Percentiles rank a stretch among this genome's conserved stretches.
These are phyloP conservation scores for Chaetoceros tenuissimus DNA, from an alignment of 108 stramenopile genomes.

Conservation along the genomic window DNA sequence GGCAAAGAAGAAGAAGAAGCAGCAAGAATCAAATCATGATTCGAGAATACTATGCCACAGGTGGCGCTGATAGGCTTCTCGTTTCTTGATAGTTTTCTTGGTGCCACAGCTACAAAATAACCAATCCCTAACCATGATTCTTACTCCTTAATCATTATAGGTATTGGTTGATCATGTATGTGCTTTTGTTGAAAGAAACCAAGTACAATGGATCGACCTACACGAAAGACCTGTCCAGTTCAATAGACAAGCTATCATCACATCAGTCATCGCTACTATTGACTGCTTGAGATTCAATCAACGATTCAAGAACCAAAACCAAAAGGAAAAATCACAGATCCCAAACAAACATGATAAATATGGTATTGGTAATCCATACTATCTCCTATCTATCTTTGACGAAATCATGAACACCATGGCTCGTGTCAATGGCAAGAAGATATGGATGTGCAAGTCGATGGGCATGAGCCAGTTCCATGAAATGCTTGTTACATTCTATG, in stretches of 20 bases:
- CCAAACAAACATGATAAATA: neutral
- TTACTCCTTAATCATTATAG: too few species aligned
- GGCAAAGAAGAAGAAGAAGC: too few species aligned
- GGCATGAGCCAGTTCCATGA: constrained; percentile 25
- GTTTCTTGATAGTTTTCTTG: too few species aligned
- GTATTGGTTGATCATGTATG: constrained; percentile 32
- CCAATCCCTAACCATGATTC: too few species aligned
- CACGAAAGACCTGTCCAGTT: constrained; percentile 15
- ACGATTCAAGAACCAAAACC: too few species aligned
- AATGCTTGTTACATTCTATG: constrained; percentile 21
- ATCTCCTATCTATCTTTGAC: constrained; percentile 25
- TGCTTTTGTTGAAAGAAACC: constrained; percentile 31
- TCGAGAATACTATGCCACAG: too few species aligned
- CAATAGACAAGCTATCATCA: constrained; percentile 1
- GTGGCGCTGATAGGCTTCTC: too few species aligned
- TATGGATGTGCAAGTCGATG: constrained; percentile 33
- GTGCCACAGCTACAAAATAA: neutral
- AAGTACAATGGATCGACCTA: constrained; percentile 26
- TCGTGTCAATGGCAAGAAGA: constrained; percentile 20
- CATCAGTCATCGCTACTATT: too few species aligned
- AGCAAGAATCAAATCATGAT: too few species aligned
- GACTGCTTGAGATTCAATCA: constrained; percentile 1
- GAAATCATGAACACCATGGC: constrained; percentile 18
- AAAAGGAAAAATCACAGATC: neutral
- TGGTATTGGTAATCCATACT: constrained; percentile 4